Evolutionary conservation across 192 early-diverging fungal species (phyloP).

Genomic region (Cetraspora pellucida): DNA sequence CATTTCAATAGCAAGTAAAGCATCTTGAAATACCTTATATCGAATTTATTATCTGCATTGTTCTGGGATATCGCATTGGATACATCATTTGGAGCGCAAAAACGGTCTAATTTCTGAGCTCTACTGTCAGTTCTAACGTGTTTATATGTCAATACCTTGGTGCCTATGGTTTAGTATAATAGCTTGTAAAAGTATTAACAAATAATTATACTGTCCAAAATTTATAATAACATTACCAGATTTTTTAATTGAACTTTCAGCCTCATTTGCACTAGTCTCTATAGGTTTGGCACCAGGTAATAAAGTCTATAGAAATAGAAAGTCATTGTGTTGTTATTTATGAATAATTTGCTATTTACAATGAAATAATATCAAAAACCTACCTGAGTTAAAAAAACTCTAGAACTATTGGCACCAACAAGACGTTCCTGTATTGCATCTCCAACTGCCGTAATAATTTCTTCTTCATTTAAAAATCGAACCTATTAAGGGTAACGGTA

Average conservation of each 20-base stretch:
- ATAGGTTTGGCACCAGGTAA: slow-evolving; percentile 38
- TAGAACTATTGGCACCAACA: slow-evolving; percentile 68
- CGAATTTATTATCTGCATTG: neutral
- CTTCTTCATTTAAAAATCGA: slow-evolving; percentile 90
- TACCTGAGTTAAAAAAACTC: slow-evolving; percentile 76
- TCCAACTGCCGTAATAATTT: slow-evolving; percentile 69
- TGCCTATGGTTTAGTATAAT: neutral
- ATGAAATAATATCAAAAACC: neutral
- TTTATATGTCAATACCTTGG: slow-evolving; percentile 56
- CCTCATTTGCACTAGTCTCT: slow-evolving; percentile 7
- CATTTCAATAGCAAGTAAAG: neutral
- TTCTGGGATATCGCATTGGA: slow-evolving; percentile 1
- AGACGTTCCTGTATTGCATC: slow-evolving; percentile 72
- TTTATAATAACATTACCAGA: neutral
- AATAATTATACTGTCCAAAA: neutral
- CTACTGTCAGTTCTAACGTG: slow-evolving; percentile 88
- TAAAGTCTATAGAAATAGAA: slow-evolving; percentile 26
- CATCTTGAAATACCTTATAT: neutral
- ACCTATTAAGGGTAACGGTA: slow-evolving; percentile 51
- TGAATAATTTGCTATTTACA: neutral
- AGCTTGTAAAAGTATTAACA: neutral
- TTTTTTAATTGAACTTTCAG: slow-evolving; percentile 7
- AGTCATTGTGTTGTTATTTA: neutral
- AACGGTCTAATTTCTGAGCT: slow-evolving; percentile 70
- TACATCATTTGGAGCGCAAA: slow-evolving; percentile 5